phyloP scores from a whole-genome alignment of 495 filamentous ascomycete species.

The Cladorrhinum samala region DNA sequence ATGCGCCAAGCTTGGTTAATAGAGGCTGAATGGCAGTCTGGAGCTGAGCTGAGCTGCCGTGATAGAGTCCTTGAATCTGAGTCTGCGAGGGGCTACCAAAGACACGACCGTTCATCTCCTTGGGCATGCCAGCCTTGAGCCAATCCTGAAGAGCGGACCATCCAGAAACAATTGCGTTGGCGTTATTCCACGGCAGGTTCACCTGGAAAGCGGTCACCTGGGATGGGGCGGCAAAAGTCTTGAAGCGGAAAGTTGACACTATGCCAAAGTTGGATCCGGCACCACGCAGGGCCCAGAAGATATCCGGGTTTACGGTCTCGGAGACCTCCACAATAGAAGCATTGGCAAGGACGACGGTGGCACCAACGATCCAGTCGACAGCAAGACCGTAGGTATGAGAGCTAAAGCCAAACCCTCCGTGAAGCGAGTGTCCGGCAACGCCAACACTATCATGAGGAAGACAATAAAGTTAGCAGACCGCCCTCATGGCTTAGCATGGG shows the following conservation, averaged over 20 bases:
- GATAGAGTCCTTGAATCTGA: conserved; percentile 38
- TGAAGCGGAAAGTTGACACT: conserved; percentile 35
- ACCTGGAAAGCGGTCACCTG: conserved; percentile 36
- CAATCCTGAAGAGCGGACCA: conserved; percentile 31
- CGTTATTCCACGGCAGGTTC: conserved; percentile 34
- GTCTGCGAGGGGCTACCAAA: conserved; percentile 34
- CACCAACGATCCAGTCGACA: conserved; percentile 38
- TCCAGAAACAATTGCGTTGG: conserved; percentile 25
- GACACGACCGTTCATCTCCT: conserved; percentile 40
- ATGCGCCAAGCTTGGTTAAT: conserved; percentile 27
- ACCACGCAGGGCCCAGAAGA: conserved; percentile 42
- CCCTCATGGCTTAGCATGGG: background rate
- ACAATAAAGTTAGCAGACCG: conserved; percentile 4
- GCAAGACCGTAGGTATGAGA: conserved; percentile 40
- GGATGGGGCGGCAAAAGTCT: conserved; percentile 38
- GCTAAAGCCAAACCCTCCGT: conserved; percentile 43
- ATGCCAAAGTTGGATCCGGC: conserved; percentile 40
- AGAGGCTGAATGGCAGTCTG: conserved; percentile 33
- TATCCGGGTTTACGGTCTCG: conserved; percentile 34
- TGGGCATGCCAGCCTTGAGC: conserved; percentile 30
- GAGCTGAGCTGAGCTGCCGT: conserved; percentile 31
- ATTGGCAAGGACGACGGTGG: conserved; percentile 40
- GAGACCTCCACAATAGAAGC: conserved; percentile 33
- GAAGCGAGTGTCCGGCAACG: conserved; percentile 38
- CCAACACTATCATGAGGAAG: conserved; percentile 29